Percentiles rank a stretch among this genome's conserved stretches.
Evolutionary conservation across 2,329 filamentous ascomycete genomes (phyloP).

Genomic region (Diplodia corticola): DNA sequence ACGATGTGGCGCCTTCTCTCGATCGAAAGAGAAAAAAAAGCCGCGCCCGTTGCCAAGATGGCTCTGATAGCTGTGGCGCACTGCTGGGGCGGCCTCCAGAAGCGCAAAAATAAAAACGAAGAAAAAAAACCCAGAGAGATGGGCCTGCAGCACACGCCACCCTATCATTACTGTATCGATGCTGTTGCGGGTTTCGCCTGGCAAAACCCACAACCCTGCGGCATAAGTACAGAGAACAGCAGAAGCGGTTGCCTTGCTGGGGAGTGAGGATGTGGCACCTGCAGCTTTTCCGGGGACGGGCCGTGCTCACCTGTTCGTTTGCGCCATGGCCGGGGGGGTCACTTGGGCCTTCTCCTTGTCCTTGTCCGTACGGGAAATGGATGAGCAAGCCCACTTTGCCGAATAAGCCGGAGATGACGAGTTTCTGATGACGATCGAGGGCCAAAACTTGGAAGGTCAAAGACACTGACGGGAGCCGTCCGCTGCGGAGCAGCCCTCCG

Average conservation of each 20-base stretch:
- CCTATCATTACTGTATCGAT: not conserved
- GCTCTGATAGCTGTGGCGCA: not conserved
- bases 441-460: not conserved
- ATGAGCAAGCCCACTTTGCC: not conserved
- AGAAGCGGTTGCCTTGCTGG: not conserved
- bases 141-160: not conserved
- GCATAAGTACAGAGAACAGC: not conserved
- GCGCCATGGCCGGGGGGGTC: not conserved
- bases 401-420: not conserved
- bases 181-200: not conserved
- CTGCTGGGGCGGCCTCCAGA: not conserved
- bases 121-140: not conserved
- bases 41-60: not conserved
- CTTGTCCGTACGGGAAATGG: not conserved
- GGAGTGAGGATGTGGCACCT: not conserved
- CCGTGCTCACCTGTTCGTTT: not conserved
- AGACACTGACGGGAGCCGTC: not conserved
- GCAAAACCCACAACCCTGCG: not conserved
- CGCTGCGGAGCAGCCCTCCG: not conserved
- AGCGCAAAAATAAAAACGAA: not conserved
- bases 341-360: not conserved
- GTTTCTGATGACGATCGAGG: not conserved
- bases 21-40: not conserved
- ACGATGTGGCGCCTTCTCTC: no score
- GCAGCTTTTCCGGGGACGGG: not conserved